Base-by-base conservation (phyloP, 2,329 filamentous ascomycete genomes). In the Westerdykella aurantiaca region DNA sequence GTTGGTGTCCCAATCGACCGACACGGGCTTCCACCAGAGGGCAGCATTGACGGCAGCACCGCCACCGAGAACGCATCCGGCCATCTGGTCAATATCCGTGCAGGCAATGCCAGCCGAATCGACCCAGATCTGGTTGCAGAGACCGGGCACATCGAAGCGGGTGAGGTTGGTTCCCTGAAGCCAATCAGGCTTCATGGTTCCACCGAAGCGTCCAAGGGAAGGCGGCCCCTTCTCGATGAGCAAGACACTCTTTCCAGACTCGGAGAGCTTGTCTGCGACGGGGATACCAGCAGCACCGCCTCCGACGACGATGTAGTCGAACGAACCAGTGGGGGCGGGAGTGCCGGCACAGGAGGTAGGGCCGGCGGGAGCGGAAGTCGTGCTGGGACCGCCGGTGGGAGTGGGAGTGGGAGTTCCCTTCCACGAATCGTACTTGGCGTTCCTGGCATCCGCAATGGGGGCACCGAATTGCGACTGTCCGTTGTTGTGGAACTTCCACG, bases 51-150 rank as follows among this genome's bases (percentile, higher is more conserved):
- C 73, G 22, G 80, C 78, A 12, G 80, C 78, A 6, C 80, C 80
- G 43, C 83, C 84, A 39, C 84, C 84, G 2, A 87, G 74, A 35
- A 87, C 73, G 49, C 84, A 87, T 12, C 82, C 84, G 11, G 82
- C 81, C 81, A 86, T 85, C 55, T 83, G 80, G 49, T 83, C 82
- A n/a, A 79, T 81, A 60, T 87, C 83, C 1, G 74, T 75, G 64
- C 84, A 87, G 31, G 79, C 77, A 53, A 85, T 80, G 22, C 80
- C 81, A 4, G 72, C 71, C 9, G 78, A 80, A 56, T 84, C 75
- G 4, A 72, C 68, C 77, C 81, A 85, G 52, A 87, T 84, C 65
- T 85, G 72, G 61, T 86, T 86, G 63, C 81, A 85, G 46, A 86
- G 76, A 43, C 82, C 81, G 0, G 83, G 83, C 5, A 86, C 78